Evolutionary conservation across 805 yeast genomes (phyloP).

Genomic region (Clavispora carvajalis): DNA sequence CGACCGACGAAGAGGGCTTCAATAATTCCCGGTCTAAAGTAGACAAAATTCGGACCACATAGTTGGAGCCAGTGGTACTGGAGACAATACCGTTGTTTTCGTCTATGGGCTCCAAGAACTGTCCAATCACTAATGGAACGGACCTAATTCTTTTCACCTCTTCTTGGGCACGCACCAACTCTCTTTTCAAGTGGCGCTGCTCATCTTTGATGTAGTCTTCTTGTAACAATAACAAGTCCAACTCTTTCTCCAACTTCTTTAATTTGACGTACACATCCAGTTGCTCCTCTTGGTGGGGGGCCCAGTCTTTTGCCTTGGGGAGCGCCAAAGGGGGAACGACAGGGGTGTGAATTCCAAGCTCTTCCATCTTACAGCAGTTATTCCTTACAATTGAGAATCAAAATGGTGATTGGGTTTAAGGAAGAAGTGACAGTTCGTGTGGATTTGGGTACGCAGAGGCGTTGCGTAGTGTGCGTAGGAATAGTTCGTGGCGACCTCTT

Average conservation of each 20-base stretch:
- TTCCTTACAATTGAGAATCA: neutral
- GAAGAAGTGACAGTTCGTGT: neutral
- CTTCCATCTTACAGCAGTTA: constrained; percentile 24
- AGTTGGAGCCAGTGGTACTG: constrained; percentile 95
- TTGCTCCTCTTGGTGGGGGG: constrained; percentile 24
- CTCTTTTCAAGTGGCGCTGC: constrained; percentile 92
- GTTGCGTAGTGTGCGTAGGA: neutral
- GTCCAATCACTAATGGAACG: constrained; percentile 97
- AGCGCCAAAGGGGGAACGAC: constrained; percentile 9
- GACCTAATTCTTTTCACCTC: constrained; percentile 97
- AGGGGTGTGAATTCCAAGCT: constrained; percentile 26
- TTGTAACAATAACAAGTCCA: constrained; percentile 77
- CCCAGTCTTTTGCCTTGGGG: constrained; percentile 8
- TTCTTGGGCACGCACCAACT: constrained; percentile 93
- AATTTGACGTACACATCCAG: constrained; percentile 76
- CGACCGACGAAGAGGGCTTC: constrained; percentile 93
- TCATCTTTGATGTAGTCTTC: constrained; percentile 98
- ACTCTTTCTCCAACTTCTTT: constrained; percentile 86
- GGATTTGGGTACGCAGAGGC: neutral
- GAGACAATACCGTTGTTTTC: constrained; percentile 95
- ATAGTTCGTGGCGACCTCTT: constrained; percentile 5
- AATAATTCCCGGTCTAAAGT: constrained; percentile 92
- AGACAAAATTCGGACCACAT: constrained; percentile 90
- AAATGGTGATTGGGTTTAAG: neutral
- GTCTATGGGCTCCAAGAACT: constrained; percentile 95